Conservation (phyloP, 495 filamentous ascomycete genomes). For the Penicillium salamii region DNA sequence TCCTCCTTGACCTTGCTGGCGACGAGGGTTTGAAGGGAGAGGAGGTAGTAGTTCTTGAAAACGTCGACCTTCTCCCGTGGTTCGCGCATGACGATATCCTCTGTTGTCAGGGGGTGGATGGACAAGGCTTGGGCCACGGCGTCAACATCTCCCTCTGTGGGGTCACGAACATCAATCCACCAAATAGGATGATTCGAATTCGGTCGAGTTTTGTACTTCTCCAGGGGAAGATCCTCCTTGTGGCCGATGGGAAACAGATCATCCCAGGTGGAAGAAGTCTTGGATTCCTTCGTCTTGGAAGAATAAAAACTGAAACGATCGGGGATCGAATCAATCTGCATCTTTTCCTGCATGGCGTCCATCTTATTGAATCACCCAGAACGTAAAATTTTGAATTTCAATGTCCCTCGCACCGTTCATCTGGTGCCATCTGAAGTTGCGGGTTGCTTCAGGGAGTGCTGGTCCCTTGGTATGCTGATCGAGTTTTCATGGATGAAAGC, state of each 20-base stretch:
- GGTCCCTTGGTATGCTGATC: background rate
- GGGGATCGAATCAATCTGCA: background rate
- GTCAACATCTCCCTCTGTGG: conserved; percentile 77
- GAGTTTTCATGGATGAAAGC: conserved; percentile 1
- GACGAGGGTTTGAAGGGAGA: conserved; percentile 83
- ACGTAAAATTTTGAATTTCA: background rate
- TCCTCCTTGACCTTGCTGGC: conserved; percentile 62
- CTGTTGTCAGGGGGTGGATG: conserved; percentile 84
- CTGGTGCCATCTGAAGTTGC: conserved; percentile 1
- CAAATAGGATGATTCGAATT: conserved; percentile 54
- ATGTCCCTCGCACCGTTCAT: background rate
- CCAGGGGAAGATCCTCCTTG: conserved; percentile 75
- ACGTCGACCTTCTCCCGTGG: conserved; percentile 94
- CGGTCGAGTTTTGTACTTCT: conserved; percentile 29
- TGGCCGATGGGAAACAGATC: conserved; percentile 71
- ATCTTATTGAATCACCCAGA: background rate
- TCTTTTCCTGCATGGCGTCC: conserved; percentile 1
- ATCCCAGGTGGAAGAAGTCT: conserved; percentile 73
- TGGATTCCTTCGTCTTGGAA: conserved; percentile 71
- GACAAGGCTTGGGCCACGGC: conserved; percentile 77
- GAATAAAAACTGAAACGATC: conserved; percentile 87
- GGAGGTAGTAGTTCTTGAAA: conserved; percentile 90
- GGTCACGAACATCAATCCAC: conserved; percentile 89
- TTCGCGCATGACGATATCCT: conserved; percentile 89
- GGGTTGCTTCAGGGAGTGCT: background rate